These are phyloP conservation scores for Starmerella geochares DNA, from an alignment of 805 yeast genomes.

Conservation along the genomic window DNA sequence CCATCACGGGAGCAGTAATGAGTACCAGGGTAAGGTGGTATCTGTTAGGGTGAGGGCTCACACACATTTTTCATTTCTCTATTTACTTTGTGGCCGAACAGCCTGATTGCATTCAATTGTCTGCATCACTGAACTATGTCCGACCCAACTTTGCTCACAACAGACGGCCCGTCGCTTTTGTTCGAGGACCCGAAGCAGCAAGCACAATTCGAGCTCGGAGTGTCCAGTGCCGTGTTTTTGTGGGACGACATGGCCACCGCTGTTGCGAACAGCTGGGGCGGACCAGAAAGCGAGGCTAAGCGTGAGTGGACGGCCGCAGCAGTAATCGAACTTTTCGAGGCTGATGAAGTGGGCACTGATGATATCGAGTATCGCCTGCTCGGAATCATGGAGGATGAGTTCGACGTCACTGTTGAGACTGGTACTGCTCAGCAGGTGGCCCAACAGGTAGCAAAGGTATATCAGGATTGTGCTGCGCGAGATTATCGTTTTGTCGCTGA, in stretches of 20 bases:
- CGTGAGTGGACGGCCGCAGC: slow-evolving; percentile 90
- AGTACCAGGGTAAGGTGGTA: neutral
- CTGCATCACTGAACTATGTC: slow-evolving; percentile 8
- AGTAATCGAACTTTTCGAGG: slow-evolving; percentile 64
- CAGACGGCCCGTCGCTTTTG: slow-evolving; percentile 20
- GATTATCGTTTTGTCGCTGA: slow-evolving; percentile 49
- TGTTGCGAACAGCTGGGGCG: slow-evolving; percentile 92
- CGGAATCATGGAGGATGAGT: slow-evolving; percentile 91
- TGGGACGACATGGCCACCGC: slow-evolving; percentile 89
- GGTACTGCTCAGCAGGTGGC: slow-evolving; percentile 75
- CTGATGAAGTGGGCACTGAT: slow-evolving; percentile 58
- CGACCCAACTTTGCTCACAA: slow-evolving; percentile 16
- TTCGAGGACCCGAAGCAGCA: slow-evolving; percentile 51
- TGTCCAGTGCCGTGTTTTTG: slow-evolving; percentile 75
- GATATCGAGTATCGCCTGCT: slow-evolving; percentile 75
- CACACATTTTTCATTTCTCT: neutral
- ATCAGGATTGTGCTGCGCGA: slow-evolving; percentile 49
- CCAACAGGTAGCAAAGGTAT: slow-evolving; percentile 50
- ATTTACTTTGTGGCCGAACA: neutral
- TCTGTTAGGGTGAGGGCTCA: neutral
- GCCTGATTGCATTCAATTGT: too few species aligned
- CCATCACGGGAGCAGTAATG: neutral
- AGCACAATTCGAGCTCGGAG: slow-evolving; percentile 84
- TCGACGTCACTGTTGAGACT: slow-evolving; percentile 79
- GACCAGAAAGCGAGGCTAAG: slow-evolving; percentile 78